Percentiles rank a stretch among this genome's conserved stretches.
Evolutionary conservation across 148 eudicot genomes (phyloP).

Genomic region (Simmondsia chinensis): DNA sequence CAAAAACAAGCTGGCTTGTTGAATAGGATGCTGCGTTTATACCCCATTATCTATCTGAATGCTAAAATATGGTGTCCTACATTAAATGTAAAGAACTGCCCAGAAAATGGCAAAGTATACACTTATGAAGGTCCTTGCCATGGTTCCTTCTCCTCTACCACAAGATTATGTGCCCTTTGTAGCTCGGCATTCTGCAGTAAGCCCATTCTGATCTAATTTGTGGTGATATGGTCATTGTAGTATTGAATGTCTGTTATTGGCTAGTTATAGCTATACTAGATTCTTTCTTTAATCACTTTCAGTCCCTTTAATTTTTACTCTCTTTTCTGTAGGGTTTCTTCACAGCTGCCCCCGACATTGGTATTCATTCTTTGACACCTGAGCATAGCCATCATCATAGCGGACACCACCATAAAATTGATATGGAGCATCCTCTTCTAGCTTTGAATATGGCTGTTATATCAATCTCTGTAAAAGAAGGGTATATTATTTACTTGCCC

Average conservation of each 20-base stretch:
- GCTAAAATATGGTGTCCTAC: too few species aligned
- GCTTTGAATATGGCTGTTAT: slow-evolving; percentile 75
- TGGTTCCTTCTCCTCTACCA: too few species aligned
- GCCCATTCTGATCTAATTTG: too few species aligned
- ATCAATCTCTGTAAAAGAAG: slow-evolving; percentile 82
- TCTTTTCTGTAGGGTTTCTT: slow-evolving; percentile 39
- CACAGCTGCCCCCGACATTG: slow-evolving; percentile 50
- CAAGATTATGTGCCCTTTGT: too few species aligned
- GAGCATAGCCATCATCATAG: slow-evolving; percentile 43
- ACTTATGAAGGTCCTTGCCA: too few species aligned
- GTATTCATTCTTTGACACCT: slow-evolving; percentile 40
- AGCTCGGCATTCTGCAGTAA: too few species aligned
- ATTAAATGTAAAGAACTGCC: too few species aligned
- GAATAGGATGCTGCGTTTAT: too few species aligned
- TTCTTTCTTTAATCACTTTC: not conserved
- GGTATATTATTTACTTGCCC: slow-evolving; percentile 38
- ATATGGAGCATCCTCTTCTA: slow-evolving; percentile 83
- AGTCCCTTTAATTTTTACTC: not conserved
- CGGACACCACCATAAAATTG: slow-evolving; percentile 72
- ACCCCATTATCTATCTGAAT: too few species aligned
- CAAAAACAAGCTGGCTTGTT: too few species aligned
- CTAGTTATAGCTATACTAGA: not conserved
- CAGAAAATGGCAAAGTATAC: too few species aligned
- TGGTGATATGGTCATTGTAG: too few species aligned
- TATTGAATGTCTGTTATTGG: not conserved